These are phyloP conservation scores for Lecanicillium sp. DNA, from an alignment of 2,329 filamentous ascomycete genomes.

Conservation along the genomic window DNA sequence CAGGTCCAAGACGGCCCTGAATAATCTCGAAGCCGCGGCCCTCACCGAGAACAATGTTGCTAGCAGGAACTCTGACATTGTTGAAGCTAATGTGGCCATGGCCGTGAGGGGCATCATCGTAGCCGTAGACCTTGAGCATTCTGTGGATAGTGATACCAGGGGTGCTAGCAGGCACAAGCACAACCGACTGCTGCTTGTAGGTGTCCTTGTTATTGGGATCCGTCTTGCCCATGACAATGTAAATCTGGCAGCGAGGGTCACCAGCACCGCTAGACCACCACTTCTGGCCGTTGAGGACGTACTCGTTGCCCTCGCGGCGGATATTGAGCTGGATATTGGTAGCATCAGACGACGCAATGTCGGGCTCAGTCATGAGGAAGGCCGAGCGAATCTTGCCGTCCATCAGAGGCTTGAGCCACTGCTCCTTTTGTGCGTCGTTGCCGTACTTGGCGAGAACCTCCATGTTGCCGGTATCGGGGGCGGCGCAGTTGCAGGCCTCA, in stretches of 20 bases:
- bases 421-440: slow-evolving; percentile 71
- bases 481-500: slow-evolving; percentile 83
- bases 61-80: slow-evolving; percentile 78
- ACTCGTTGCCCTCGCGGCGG: slow-evolving; percentile 73
- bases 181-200: slow-evolving; percentile 88
- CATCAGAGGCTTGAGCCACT: slow-evolving; percentile 76
- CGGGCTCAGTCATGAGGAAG: slow-evolving; percentile 91
- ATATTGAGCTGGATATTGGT: slow-evolving; percentile 88
- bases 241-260: slow-evolving; percentile 84
- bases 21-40: slow-evolving; percentile 97
- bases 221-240: slow-evolving; percentile 94
- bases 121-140: slow-evolving; percentile 91
- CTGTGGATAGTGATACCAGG: slow-evolving; percentile 87
- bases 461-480: slow-evolving; percentile 93
- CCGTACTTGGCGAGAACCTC: slow-evolving; percentile 90
- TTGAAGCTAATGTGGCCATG: slow-evolving; percentile 88
- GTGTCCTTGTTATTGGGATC: slow-evolving; percentile 65
- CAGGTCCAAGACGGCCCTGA: slow-evolving; percentile 89
- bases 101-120: slow-evolving; percentile 96
- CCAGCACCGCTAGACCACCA: slow-evolving; percentile 98
- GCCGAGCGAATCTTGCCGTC: slow-evolving; percentile 80
- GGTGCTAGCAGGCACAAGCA: slow-evolving; percentile 73
- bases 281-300: slow-evolving; percentile 92
- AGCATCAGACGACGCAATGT: slow-evolving; percentile 81
- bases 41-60: slow-evolving; percentile 83